These are phyloP conservation scores for Chamaecrista fasciculata DNA, from an alignment of 306 rosid species.

Conservation along the genomic window DNA sequence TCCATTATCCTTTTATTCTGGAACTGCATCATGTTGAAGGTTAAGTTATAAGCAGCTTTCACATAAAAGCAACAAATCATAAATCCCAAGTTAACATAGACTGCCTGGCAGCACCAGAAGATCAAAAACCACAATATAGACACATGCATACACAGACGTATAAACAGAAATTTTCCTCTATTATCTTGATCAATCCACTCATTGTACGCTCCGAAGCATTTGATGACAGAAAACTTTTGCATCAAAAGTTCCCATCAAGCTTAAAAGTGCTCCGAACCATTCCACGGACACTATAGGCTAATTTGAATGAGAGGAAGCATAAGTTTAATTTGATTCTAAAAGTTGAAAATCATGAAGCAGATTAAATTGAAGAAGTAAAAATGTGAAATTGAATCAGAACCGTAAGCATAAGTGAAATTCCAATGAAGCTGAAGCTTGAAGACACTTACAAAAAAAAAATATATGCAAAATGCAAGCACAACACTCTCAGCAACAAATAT, in stretches of 20 bases:
- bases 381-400: too few relatives aligned
- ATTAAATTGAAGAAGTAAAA: neutral
- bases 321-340: neutral
- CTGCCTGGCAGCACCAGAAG: too few relatives aligned
- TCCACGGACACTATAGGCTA: too few relatives aligned
- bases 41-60: constrained; percentile 29
- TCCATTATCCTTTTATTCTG: constrained; percentile 77
- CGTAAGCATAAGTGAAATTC: too few relatives aligned
- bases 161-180: neutral
- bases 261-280: too few relatives aligned
- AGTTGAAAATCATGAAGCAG: neutral
- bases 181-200: neutral
- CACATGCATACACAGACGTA: neutral
- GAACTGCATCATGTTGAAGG: constrained; percentile 59
- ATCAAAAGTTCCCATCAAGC: too few relatives aligned
- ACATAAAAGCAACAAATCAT: constrained; percentile 2
- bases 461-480: too few relatives aligned
- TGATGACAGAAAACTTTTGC: neutral
- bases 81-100: neutral
- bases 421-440: too few relatives aligned
- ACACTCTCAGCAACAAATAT: too few relatives aligned
- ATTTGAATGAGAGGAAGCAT: too few relatives aligned
- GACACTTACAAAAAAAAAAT: too few relatives aligned
- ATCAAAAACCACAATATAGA: too few relatives aligned
- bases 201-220: neutral